Evolutionary conservation across 2,329 filamentous ascomycete species (phyloP), one percentile per base, ranked within the genome.

Genomic region (Monilinia vaccinii-corymbosi): DNA sequence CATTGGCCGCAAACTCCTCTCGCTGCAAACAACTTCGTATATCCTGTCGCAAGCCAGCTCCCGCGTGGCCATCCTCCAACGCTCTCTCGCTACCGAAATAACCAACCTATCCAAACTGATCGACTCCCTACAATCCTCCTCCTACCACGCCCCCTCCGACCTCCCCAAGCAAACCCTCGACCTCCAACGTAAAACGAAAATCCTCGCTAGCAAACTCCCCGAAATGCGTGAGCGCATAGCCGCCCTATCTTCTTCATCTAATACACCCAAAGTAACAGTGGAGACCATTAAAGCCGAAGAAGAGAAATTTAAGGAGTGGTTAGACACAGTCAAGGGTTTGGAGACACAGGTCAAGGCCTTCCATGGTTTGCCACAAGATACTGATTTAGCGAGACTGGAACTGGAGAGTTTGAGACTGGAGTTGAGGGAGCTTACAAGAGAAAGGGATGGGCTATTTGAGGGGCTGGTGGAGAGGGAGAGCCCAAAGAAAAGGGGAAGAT

Each of bases 391-490:
- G 40, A 81, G 86, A 66, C 74, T 77, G n/a, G 85, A 89, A 70
- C 78, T 96, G 32, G 87, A 88, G 64, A 76, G 78, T 34, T 74
- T 91, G 47, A 81, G 88, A 62, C 75, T 76, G 2, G 83, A 91
- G 68, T 75, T 96, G 49, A 78, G 80, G 44, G 74, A 75, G 11
- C 74, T 90, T 56, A 85, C 80, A 32, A 78, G 78, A 64, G 78
- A 79, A 66, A 81, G 91, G 58, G 90, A 96, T 71, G 79, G 76
- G 34, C 77, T 90, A 58, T 95, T 96, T 70, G 90, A 93, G 70
- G 81, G 79, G 2, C 71, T 94, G 50, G 83, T 90, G 2, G 83
- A 85, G 67, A 76, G 78, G 45, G 81, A 83, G 69, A 84, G 81
- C 58, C 82, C 82, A 4, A 70, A 72, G 50, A 77, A 76, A 40